These are phyloP conservation scores for Russula abietina DNA, from an alignment of 768 basidiomycete genomes.

Conservation along the genomic window DNA sequence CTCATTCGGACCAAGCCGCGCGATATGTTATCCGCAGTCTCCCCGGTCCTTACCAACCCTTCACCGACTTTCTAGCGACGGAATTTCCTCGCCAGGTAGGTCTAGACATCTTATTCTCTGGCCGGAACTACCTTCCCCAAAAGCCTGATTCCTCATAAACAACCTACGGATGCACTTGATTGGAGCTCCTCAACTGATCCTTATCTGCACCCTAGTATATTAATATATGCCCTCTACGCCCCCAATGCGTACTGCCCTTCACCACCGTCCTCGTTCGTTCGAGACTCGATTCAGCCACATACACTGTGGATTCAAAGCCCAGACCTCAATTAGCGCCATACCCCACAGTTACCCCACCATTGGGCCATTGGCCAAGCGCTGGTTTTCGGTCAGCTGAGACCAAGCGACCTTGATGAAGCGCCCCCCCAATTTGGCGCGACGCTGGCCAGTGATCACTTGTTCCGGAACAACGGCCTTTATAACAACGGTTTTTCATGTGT, in stretches of 20 bases:
- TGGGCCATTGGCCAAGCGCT: conserved; percentile 5
- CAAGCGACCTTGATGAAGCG: neutral
- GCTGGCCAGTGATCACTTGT: neutral
- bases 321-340: conserved; percentile 14
- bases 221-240: neutral
- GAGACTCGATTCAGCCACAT: conserved; percentile 4
- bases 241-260: conserved; percentile 15
- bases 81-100: conserved; percentile 1
- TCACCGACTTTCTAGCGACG: conserved; percentile 17
- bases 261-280: conserved; percentile 10
- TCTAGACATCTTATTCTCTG: neutral
- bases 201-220: conserved; percentile 9
- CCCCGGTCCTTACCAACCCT: conserved; percentile 1
- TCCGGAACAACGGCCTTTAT: neutral
- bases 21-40: neutral
- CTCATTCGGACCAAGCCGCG: neutral
- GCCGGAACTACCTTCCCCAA: neutral
- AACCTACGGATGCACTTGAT: neutral
- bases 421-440: neutral
- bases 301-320: conserved; percentile 3
- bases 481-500: neutral
- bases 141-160: neutral
- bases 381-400: conserved; percentile 3
- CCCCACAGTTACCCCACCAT: conserved; percentile 20
- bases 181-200: conserved; percentile 8